A percentile compares a stretch with the other conserved stretches of the same genome.
Conservation (phyloP, 352 stramenopile species). For the Thalassiosira oceanica region DNA sequence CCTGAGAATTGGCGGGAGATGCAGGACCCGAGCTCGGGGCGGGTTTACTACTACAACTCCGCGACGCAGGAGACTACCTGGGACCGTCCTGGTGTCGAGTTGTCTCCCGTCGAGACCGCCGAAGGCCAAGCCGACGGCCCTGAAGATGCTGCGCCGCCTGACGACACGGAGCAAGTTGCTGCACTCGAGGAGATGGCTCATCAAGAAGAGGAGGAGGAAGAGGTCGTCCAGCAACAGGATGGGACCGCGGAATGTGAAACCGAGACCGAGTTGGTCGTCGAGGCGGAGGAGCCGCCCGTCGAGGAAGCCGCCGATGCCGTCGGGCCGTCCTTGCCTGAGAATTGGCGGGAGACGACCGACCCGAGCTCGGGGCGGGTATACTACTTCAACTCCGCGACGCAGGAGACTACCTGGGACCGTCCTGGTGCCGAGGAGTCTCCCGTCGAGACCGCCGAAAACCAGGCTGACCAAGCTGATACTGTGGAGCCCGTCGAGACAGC, state of each 20-base stretch:
- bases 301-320: neutral
- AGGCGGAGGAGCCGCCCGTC: constrained; percentile 1
- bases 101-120: too few relatives aligned
- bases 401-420: constrained; percentile 37
- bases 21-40: constrained; percentile 29
- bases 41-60: constrained; percentile 22
- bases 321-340: constrained; percentile 15
- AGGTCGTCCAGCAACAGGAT: too few relatives aligned
- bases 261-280: too few relatives aligned
- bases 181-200: too few relatives aligned
- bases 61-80: constrained; percentile 10
- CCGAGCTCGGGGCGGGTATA: constrained; percentile 37
- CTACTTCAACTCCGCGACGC: constrained; percentile 49
- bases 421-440: constrained; percentile 1
- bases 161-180: neutral
- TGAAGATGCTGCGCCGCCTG: too few relatives aligned
- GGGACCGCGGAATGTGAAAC: too few relatives aligned
- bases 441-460: neutral
- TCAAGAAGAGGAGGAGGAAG: too few relatives aligned
- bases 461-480: too few relatives aligned
- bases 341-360: constrained; percentile 50
- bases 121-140: too few relatives aligned
- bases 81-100: constrained; percentile 10
- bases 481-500: too few relatives aligned
- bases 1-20: constrained; percentile 11